Conservation (phyloP, 306 rosid species). For the Amphicarpaea edgeworthii region DNA sequence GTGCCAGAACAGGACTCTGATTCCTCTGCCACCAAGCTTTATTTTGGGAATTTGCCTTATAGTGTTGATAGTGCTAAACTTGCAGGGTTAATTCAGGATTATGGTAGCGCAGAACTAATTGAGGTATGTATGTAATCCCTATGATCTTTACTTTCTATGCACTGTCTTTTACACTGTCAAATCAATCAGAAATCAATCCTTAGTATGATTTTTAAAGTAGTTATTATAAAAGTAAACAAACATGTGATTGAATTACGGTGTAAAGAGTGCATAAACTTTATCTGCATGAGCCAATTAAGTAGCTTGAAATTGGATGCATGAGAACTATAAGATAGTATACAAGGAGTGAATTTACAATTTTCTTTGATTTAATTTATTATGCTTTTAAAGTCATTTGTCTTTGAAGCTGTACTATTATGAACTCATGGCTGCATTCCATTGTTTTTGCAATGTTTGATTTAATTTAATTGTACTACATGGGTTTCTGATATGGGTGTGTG, state of each 20-base stretch:
- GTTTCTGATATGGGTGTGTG: not conserved
- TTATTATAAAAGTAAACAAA: too few relatives aligned
- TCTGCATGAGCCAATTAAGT: not conserved
- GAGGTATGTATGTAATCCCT: constrained; percentile 59
- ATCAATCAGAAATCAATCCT: not conserved
- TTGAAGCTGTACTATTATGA: not conserved
- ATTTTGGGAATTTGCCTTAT: constrained; percentile 94
- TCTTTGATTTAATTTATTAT: not conserved
- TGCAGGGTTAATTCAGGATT: constrained; percentile 85
- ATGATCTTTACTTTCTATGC: not conserved
- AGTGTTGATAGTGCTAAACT: constrained; percentile 96
- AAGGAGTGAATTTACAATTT: not conserved
- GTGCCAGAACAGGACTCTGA: constrained; percentile 41
- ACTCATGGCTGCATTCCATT: not conserved
- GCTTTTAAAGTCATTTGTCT: not conserved
- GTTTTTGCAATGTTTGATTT: not conserved
- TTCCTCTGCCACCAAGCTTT: constrained; percentile 73
- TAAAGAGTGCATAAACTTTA: not conserved
- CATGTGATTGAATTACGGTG: not conserved
- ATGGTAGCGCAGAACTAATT: constrained; percentile 80
- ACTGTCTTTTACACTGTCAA: not conserved
- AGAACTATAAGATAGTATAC: not conserved
- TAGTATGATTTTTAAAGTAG: too few relatives aligned
- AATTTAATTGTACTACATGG: not conserved
- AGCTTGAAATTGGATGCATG: not conserved